Evolutionary conservation across 495 filamentous ascomycete species (phyloP).

Genomic region (Talaromyces liani): DNA sequence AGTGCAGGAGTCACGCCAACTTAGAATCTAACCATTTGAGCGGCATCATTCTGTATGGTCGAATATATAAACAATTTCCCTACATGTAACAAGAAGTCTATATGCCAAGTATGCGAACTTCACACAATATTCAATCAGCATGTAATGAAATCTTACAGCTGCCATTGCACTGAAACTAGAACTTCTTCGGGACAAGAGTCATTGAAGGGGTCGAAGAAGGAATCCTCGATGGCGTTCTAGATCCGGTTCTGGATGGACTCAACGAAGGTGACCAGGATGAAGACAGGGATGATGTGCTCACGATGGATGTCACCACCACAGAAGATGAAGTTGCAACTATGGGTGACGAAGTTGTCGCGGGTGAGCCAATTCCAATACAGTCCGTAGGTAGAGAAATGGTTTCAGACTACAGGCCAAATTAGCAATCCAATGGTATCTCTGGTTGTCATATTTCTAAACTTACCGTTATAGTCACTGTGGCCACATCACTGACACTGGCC

Average conservation of each 20-base stretch:
- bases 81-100: neutral
- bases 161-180: neutral
- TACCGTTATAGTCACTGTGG: conserved; percentile 4
- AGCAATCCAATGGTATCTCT: neutral
- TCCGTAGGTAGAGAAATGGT: conserved; percentile 3
- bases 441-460: neutral
- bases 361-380: conserved; percentile 1
- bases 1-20: neutral
- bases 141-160: neutral
- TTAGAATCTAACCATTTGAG: neutral
- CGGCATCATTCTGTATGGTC: neutral
- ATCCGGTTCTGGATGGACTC: neutral
- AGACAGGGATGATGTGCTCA: neutral
- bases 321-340: neutral
- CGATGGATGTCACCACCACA: neutral
- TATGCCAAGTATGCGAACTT: neutral
- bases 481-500: conserved; percentile 7
- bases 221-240: neutral
- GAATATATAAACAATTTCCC: neutral
- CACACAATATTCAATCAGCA: neutral
- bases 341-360: neutral
- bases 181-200: neutral
- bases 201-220: neutral
- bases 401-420: neutral
- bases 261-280: neutral